Conservation (phyloP, 371 early-diverging fungal genomes). For the Rhizomucor pusillus region DNA sequence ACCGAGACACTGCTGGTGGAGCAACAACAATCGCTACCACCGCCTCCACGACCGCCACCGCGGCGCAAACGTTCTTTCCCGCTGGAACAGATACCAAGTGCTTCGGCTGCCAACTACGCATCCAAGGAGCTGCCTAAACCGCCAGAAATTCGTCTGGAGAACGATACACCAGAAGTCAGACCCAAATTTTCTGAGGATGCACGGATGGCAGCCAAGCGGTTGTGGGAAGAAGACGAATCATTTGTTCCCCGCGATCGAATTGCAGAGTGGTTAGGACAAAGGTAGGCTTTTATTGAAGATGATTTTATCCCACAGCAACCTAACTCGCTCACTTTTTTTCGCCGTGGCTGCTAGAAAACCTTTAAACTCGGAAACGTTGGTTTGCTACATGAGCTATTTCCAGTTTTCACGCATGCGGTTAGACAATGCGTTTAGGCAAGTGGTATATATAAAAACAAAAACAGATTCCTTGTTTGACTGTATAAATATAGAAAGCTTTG, state of each 20-base stretch:
- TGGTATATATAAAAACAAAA: conserved; percentile 1
- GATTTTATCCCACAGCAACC: too few species aligned
- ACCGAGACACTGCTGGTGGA: too few species aligned
- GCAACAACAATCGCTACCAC: not conserved
- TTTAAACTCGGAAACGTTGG: conserved; percentile 56
- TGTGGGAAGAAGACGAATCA: conserved; percentile 40
- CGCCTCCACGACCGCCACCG: not conserved
- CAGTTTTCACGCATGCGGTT: conserved; percentile 70
- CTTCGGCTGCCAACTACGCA: not conserved
- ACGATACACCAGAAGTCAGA: not conserved
- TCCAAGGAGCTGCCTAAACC: conserved; percentile 1
- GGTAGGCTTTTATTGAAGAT: conserved; percentile 13
- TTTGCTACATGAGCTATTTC: conserved; percentile 71
- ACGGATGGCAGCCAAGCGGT: conserved; percentile 26
- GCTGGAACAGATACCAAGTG: not conserved
- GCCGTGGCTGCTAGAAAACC: conserved; percentile 25
- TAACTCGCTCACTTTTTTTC: not conserved
- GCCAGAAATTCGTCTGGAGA: conserved; percentile 1
- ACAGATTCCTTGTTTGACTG: not conserved
- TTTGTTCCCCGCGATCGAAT: conserved; percentile 41
- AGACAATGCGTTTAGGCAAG: conserved; percentile 76
- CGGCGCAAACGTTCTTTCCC: not conserved
- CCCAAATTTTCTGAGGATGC: conserved; percentile 11
- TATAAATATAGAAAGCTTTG: conserved; percentile 56
- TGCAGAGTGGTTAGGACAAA: conserved; percentile 51